Base-by-base conservation (phyloP, 345 rosid species). In the Excoecaria agallocha region DNA sequence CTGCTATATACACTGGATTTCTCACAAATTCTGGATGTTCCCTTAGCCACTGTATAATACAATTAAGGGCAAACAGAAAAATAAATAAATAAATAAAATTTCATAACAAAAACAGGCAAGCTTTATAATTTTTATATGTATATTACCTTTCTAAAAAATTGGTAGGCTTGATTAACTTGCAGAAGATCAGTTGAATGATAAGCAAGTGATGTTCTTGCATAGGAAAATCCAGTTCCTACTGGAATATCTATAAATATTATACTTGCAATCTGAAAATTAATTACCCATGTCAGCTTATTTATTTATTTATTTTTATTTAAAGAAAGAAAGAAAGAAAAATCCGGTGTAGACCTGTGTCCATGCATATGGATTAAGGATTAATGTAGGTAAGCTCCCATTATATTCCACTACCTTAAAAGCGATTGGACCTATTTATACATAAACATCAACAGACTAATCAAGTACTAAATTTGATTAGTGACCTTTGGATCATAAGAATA, bases 141-240 rank as follows among this genome's bases (percentile, higher is more conserved):
- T 16, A 56, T 46, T 74, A 93, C 97, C 85, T 75, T 86, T 46
- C 85, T 84, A 6, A 89, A 82, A 74, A 91, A 93, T 59, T 83
- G 80, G 68, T 81, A 66, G 16, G 85, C 84, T 35, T 89, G 85
- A 17, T 70, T 78, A 74, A 83, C 80, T 82, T 87, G 94, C 50
- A 17, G 68, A 74, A 74, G 78, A 74, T 93, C 98, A 55, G 91
- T 77, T 4, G 85, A 24, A 46, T 68, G 71, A 45, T 51, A 73
- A 57, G 91, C 91, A 39, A n/a, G 54, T 15, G 1, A 39, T 67
- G 79, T 83, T 77, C 39, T 80, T 3, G 93, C 82, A 56, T 86
- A 93, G 41, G 98, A 93, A 82, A 79, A 93, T 41, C 97, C 98
- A 55, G 95, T 84, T 37, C 93, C 93, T 17, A 85, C 89, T 5